A percentile compares a stretch with the other conserved stretches of the same genome.
These are phyloP conservation scores for Tilletia horrida DNA, from an alignment of 1,284 basidiomycete genomes.

Conservation along the genomic window DNA sequence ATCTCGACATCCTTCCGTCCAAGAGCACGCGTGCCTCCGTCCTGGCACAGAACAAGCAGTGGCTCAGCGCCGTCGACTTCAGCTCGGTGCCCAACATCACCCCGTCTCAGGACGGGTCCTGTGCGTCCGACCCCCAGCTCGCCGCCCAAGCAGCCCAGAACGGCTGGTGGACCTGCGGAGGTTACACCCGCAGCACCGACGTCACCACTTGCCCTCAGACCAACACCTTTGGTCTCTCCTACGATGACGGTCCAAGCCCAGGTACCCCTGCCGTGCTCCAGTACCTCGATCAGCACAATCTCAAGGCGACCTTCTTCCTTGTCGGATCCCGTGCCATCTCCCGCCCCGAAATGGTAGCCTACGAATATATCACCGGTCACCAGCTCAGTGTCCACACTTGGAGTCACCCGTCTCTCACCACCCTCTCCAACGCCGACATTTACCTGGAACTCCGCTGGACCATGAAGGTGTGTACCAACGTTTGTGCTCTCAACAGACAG, in stretches of 20 bases:
- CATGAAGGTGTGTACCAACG: conserved; percentile 60
- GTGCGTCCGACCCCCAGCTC: conserved; percentile 65
- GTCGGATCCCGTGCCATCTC: conserved; percentile 85
- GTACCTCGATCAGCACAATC: conserved; percentile 66
- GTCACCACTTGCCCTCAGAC: conserved; percentile 74
- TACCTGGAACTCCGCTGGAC: conserved; percentile 93
- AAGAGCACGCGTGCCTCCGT: conserved; percentile 60
- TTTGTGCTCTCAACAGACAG: no score
- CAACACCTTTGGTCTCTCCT: conserved; percentile 67
- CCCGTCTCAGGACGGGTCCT: conserved; percentile 64
- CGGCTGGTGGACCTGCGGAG: conserved; percentile 80
- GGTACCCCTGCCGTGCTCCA: conserved; percentile 71
- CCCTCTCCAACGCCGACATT: conserved; percentile 77
- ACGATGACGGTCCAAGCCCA: conserved; percentile 77
- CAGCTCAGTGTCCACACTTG: conserved; percentile 58
- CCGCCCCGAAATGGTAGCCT: conserved; percentile 70
- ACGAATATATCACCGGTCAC: conserved; percentile 75
- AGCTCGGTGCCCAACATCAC: conserved; percentile 67
- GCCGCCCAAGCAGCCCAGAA: conserved; percentile 60
- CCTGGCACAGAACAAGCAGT: conserved; percentile 65
- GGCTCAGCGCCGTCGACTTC: conserved; percentile 68
- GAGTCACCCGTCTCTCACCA: conserved; percentile 66
- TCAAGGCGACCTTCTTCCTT: conserved; percentile 84
- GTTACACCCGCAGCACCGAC: conserved; percentile 70
- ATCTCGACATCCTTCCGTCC: conserved; percentile 67